phyloP scores from a whole-genome alignment of 2,329 filamentous ascomycete genomes.

The Penicillium nordicum region DNA sequence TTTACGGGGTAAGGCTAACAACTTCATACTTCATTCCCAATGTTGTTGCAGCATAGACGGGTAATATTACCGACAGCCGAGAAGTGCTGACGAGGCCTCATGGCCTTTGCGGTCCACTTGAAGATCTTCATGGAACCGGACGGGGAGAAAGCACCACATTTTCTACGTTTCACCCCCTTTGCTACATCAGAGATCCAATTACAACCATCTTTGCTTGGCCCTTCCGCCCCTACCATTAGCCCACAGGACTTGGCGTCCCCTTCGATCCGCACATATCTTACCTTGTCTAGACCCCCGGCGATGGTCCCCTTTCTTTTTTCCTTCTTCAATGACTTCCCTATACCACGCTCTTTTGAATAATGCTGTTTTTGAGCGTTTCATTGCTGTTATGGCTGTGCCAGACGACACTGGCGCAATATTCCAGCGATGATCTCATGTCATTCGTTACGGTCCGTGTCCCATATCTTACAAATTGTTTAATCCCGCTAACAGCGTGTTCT shows the following conservation, averaged over 20 bases:
- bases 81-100: constrained; percentile 3
- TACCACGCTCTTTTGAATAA: constrained; percentile 5
- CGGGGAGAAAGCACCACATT: neutral
- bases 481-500: neutral
- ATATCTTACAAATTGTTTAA: neutral
- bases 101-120: neutral
- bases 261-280: neutral
- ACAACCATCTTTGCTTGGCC: neutral
- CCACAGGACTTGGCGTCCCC: neutral
- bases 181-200: neutral
- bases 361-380: constrained; percentile 2
- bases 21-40: neutral
- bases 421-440: constrained; percentile 8
- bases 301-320: neutral
- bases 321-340: neutral
- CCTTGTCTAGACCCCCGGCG: neutral
- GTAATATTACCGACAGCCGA: neutral
- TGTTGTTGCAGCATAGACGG: neutral
- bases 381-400: constrained; percentile 10
- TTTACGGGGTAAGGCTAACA: neutral
- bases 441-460: constrained; percentile 7
- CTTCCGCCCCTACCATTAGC: neutral
- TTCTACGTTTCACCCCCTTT: constrained; percentile 3
- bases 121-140: neutral
- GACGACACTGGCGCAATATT: constrained; percentile 6